Conservation (phyloP, 345 rosid species). For the Melaleuca quinquenervia region DNA sequence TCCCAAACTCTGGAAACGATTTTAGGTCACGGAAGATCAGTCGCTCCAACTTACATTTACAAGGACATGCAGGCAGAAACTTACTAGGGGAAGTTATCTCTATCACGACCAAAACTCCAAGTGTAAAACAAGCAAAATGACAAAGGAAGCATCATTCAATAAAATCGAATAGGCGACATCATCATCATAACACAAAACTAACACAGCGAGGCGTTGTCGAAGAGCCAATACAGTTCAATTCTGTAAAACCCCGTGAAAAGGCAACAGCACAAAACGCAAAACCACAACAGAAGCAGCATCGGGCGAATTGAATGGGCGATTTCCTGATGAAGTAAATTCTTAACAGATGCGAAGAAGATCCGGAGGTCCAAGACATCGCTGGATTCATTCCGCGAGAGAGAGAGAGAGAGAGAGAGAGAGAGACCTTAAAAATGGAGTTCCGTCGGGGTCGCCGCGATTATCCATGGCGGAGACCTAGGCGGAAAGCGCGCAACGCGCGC, state of each 20-base stretch:
- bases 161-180: background rate
- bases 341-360: background rate
- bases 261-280: background rate
- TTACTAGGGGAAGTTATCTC: background rate
- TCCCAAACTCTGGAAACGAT: background rate
- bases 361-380: background rate
- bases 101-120: background rate
- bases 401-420: background rate
- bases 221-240: background rate
- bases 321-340: background rate
- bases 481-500: background rate
- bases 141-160: background rate
- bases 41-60: background rate
- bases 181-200: background rate
- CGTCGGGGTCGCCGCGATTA: slow-evolving; percentile 11
- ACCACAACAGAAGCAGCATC: background rate
- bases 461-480: slow-evolving; percentile 14
- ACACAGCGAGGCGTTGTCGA: background rate
- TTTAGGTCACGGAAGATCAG: background rate
- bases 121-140: background rate
- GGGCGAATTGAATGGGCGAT: background rate
- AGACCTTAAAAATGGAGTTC: slow-evolving; percentile 19
- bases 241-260: background rate
- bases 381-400: background rate
- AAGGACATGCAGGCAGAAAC: background rate